Base-by-base conservation (phyloP, 2,329 filamentous ascomycete species). In the Aspergillus ochraceus region DNA sequence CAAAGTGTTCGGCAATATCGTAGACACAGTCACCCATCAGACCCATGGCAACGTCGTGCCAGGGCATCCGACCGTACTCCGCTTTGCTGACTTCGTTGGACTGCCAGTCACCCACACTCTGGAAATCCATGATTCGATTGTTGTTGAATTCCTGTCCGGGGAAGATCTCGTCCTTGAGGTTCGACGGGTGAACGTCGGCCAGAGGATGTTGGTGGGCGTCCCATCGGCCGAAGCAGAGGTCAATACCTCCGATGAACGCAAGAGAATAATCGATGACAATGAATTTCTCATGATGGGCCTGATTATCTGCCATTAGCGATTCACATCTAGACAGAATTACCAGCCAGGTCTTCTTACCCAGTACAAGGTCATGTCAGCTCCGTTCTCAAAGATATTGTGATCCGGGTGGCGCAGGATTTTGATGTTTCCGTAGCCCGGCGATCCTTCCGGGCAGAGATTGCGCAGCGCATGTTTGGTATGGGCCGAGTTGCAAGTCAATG, bases 91-190 rank as follows among this genome's bases (percentile, higher is more conserved):
- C 81, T 73, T 97, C 92, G 66, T 99, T 98, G 53, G 89, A 86
- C 75, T 95, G 92, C 94, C 94, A 98, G 71, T 97, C 89, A 30
- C 90, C 76, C 1, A 98, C 95, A 32, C 89, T 90, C 68, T 97
- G 84, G 74, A 98, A 99, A 70, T 99, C 95, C 89, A 96, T 90
- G 67, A 98, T 88, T 42, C 94, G 87, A 74, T 97, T 97, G 76
- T 98, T 98, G 77, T 98, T 98, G 81, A 96, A 98, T 70, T 99
- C 95, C 72, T 99, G 95, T 0, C 95, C 95, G 0, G 95, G 93
- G 83, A 92, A 99, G 20, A 97, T 83, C 74, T 97, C 93, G 57
- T 93, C 86, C 14, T 85, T 81, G 19, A 97, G 85, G 20, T 90
- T 91, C 49, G 89, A 88, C 0, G 94, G 94, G 72, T 98, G 93